Evolutionary conservation across 1,284 basidiomycete species (phyloP).

Genomic region (Melampsora larici-populina): DNA sequence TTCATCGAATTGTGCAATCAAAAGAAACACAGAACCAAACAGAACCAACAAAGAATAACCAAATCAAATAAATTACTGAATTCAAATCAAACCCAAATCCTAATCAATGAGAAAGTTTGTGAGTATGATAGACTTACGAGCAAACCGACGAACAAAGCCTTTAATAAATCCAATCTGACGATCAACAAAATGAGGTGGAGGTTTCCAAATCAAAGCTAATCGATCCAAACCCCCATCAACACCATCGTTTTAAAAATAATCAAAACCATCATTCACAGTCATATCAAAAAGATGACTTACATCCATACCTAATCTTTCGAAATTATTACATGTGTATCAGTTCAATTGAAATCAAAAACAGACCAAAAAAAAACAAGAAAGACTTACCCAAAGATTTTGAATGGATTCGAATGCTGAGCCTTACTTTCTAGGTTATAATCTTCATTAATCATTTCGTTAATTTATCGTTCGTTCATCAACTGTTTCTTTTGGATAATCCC

Average conservation of each 20-base stretch:
- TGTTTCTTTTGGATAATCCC: no score
- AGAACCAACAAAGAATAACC: background rate
- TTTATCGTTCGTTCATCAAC: no score
- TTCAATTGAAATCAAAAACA: background rate
- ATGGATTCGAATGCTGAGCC: background rate
- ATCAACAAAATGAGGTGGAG: slow-evolving; percentile 25
- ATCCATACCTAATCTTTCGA: background rate
- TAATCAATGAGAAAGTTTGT: background rate
- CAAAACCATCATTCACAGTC: no score
- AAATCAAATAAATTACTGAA: background rate
- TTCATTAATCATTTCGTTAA: no score
- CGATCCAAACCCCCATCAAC: no score
- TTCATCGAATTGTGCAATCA: no score
- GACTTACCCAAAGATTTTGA: slow-evolving; percentile 3
- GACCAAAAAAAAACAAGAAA: background rate
- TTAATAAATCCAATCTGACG: slow-evolving; percentile 28
- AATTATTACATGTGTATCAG: background rate
- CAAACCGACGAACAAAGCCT: slow-evolving; percentile 33
- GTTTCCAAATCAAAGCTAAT: slow-evolving; percentile 37
- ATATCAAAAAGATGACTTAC: background rate
- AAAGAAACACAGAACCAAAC: background rate
- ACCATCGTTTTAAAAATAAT: no score
- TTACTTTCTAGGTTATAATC: no score
- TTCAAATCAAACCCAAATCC: background rate
- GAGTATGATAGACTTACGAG: slow-evolving; percentile 12